Percentiles rank a stretch among this genome's conserved stretches.
Conservation (phyloP, 768 basidiomycete genomes). For the Leccinum sublutescens region DNA sequence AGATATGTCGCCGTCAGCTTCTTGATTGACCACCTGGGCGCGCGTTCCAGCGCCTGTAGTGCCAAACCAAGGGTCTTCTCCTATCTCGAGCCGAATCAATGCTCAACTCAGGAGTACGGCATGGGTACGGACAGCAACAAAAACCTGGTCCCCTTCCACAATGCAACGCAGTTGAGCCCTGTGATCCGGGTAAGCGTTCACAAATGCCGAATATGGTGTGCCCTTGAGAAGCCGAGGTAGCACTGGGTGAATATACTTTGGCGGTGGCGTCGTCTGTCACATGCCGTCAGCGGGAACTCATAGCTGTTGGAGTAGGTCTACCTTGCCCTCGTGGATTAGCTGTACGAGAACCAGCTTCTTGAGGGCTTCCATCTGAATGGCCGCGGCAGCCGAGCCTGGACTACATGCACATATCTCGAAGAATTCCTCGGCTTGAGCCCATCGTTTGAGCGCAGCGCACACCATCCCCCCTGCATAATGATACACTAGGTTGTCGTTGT, state of each 20-base stretch:
- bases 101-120: neutral
- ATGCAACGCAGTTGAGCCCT: constrained; percentile 43
- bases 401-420: constrained; percentile 77
- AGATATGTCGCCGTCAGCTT: constrained; percentile 83
- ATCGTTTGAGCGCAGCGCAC: constrained; percentile 59
- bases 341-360: constrained; percentile 84
- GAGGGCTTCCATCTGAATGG: constrained; percentile 80
- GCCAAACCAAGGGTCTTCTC: constrained; percentile 76
- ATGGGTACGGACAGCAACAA: constrained; percentile 45
- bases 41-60: constrained; percentile 60
- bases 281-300: neutral
- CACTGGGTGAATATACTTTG: constrained; percentile 68
- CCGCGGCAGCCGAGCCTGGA: constrained; percentile 55
- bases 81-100: constrained; percentile 33
- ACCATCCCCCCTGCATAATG: constrained; percentile 82
- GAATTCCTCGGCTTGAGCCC: constrained; percentile 68
- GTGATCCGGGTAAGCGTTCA: constrained; percentile 64
- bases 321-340: constrained; percentile 74
- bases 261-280: constrained; percentile 43
- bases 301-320: constrained; percentile 23
- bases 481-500: constrained; percentile 81
- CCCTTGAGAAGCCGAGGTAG: constrained; percentile 63
- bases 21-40: constrained; percentile 76
- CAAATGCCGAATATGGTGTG: constrained; percentile 63
- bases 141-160: constrained; percentile 55